Evolutionary conservation across 305 asterid genomes (phyloP).

Genomic region (Solanum chacoense): DNA sequence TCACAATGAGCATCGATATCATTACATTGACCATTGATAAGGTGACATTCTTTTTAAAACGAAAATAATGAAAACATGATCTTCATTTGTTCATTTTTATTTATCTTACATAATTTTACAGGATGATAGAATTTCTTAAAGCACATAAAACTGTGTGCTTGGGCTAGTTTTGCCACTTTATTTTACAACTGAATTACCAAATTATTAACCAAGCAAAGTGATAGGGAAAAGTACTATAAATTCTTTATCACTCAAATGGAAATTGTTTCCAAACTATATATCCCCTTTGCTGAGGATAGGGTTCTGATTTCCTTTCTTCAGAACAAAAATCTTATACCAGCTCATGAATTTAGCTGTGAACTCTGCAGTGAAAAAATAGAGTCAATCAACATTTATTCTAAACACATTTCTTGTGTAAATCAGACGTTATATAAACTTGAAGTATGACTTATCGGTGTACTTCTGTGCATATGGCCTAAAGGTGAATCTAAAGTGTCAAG

Average conservation of each 20-base stretch:
- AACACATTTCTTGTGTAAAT: neutral
- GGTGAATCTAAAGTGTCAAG: neutral
- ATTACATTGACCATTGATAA: neutral
- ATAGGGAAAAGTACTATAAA: neutral
- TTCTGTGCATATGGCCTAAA: neutral
- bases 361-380: conserved; percentile 15
- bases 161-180: neutral
- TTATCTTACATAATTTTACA: neutral
- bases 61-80: neutral
- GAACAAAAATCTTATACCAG: conserved; percentile 27
- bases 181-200: neutral
- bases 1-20: neutral
- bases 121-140: neutral
- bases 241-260: neutral
- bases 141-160: neutral
- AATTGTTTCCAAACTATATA: neutral
- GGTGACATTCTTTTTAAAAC: neutral
- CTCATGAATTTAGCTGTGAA: conserved; percentile 41
- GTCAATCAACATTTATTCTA: neutral
- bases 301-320: conserved; percentile 11
- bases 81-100: neutral
- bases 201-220: neutral
- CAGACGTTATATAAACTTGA: neutral
- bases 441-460: neutral
- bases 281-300: neutral